Evolutionary conservation across 2,329 filamentous ascomycete species (phyloP), one percentile per base, ranked within the genome.

Genomic region (Sclerotinia sclerotiorum): DNA sequence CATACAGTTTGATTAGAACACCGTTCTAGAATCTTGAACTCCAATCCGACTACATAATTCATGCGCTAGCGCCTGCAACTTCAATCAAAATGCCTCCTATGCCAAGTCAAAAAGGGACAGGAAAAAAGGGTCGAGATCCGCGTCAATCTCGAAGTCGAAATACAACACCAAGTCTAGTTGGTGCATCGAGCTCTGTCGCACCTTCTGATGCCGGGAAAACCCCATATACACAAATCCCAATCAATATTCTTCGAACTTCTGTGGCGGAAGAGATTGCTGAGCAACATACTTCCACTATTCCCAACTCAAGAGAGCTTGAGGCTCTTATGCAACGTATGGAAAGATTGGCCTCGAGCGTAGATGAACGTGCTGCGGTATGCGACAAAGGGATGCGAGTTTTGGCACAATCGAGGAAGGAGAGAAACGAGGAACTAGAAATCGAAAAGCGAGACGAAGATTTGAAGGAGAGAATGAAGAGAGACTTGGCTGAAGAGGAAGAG

Each of bases 351-450:
- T 87, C 87, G 69, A 84, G 87, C 66, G 88, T 92, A 74, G 88
- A 92, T 74, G 84, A 85, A 72, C 85, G 91, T 62, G 88, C 86
- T 54, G 83, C 84, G 29, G 85, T 87, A 71, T 93, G 89, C 78
- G 90, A 94, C 75, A 84, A 87, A 48, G 88, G 89, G 48, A 91
- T 94, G 87, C 82, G 91, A 68, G 83, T 91, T 72, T 81, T 93
- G 67, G 86, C 88, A 8, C 83, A 84, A 74, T 84, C 85, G 76
- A 84, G 88, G 65, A 91, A 92, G 77, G 85, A 88, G 54, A 81
- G 84, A 72, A 80, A 84, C 44, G 85, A 87, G 68, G 85, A 88
- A 65, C 73, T 81, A 61, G 80, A 80, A 24, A 77, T 77, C 19
- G 79, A 82, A 70, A 76, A 79, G 69, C 80, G 84, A 52, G 78